Conservation (phyloP, 305 asterid species). For the Fraxinus albicans region DNA sequence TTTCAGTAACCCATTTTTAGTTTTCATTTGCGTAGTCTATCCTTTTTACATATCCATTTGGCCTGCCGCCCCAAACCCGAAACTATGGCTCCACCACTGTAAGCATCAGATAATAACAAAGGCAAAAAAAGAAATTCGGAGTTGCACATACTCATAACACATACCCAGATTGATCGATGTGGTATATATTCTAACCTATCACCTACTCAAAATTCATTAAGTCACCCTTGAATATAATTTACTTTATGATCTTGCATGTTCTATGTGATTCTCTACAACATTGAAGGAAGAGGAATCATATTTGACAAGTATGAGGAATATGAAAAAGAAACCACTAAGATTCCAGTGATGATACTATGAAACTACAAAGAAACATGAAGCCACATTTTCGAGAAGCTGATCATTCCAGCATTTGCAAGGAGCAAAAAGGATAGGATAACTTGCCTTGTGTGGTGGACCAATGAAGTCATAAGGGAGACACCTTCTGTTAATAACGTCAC, state of each 20-base stretch:
- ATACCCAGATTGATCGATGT: neutral
- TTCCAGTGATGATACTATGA: neutral
- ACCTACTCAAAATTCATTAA: neutral
- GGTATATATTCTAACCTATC: neutral
- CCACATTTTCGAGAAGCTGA: neutral
- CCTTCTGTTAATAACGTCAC: constrained; percentile 89
- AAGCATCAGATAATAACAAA: constrained; percentile 3
- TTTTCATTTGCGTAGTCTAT: neutral
- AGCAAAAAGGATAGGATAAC: neutral
- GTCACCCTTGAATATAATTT: neutral
- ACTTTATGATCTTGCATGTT: constrained; percentile 13
- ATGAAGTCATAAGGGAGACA: constrained; percentile 88
- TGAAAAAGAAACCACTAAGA: neutral
- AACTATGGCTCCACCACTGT: neutral
- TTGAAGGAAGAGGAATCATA: neutral
- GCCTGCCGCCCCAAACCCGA: neutral
- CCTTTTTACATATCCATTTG: neutral
- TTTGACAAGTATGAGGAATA: neutral
- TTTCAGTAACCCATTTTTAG: neutral
- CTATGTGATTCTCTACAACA: neutral
- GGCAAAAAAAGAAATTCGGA: neutral
- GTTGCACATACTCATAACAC: neutral
- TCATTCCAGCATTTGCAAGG: constrained; percentile 11
- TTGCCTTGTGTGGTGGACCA: constrained; percentile 94
- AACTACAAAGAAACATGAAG: neutral